Percentiles rank a stretch among this genome's conserved stretches.
These are phyloP conservation scores for Pezicula carpinea DNA, from an alignment of 2,329 filamentous ascomycete genomes.

Conservation along the genomic window DNA sequence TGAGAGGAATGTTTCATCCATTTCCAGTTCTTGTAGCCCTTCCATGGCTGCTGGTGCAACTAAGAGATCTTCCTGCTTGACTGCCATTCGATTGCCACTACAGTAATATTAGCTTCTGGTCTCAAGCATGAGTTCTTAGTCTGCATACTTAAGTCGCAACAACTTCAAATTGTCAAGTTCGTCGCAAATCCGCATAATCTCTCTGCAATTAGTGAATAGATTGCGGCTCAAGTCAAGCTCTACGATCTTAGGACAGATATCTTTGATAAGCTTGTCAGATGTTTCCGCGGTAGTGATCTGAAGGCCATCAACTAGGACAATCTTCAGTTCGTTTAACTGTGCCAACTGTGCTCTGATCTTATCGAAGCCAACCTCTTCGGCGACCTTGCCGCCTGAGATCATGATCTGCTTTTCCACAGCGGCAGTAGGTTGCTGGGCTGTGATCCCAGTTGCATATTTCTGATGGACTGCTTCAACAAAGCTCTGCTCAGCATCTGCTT, in stretches of 20 bases:
- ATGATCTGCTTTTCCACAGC: conserved; percentile 49
- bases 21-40: conserved; percentile 53
- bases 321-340: conserved; percentile 69
- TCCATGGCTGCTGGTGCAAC: conserved; percentile 38
- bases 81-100: conserved; percentile 70
- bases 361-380: conserved; percentile 91
- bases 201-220: conserved; percentile 62
- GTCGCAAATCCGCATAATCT: conserved; percentile 66
- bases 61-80: conserved; percentile 38
- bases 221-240: conserved; percentile 87
- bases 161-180: conserved; percentile 62
- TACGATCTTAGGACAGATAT: conserved; percentile 60
- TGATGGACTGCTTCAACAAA: conserved; percentile 76
- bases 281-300: conserved; percentile 45
- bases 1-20: conserved; percentile 62
- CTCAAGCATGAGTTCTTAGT: neutral
- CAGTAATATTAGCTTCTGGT: conserved; percentile 4
- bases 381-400: conserved; percentile 71
- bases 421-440: conserved; percentile 22
- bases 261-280: conserved; percentile 36
- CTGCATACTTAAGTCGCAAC: conserved; percentile 66
- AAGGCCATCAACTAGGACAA: conserved; percentile 77
- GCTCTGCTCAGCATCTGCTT: conserved; percentile 60
- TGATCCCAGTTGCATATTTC: conserved; percentile 72
- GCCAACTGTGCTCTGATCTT: conserved; percentile 82